phyloP scores from a whole-genome alignment of 2,329 filamentous ascomycete species.

The Phyllosticta ampelicida region DNA sequence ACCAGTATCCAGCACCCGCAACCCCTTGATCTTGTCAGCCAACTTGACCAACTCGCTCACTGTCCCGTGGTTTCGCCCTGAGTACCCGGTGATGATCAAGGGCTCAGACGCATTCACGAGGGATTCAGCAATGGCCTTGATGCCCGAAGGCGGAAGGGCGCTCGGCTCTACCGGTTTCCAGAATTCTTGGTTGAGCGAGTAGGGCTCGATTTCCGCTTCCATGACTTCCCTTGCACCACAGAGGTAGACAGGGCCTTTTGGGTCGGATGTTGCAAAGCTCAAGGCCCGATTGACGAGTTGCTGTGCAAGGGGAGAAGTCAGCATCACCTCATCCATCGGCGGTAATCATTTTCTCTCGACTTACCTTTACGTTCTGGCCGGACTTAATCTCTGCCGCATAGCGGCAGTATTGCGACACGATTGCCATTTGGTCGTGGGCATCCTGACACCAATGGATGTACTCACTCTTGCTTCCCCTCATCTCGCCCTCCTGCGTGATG shows the following conservation, averaged over 20 bases:
- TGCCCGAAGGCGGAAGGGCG: constrained; percentile 45
- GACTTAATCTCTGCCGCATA: constrained; percentile 76
- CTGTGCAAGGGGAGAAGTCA: constrained; percentile 15
- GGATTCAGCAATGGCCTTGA: constrained; percentile 50
- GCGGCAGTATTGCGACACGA: constrained; percentile 74
- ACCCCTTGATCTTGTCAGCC: constrained; percentile 54
- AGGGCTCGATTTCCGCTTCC: constrained; percentile 61
- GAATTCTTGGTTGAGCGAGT: constrained; percentile 49
- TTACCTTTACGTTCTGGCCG: constrained; percentile 64
- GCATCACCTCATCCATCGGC: neutral
- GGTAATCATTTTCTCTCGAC: neutral
- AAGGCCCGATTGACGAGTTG: constrained; percentile 79
- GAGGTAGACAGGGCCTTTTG: constrained; percentile 71
- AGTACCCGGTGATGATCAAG: constrained; percentile 60
- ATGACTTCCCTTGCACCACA: constrained; percentile 70
- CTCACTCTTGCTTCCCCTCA: constrained; percentile 60
- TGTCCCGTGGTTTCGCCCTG: constrained; percentile 55
- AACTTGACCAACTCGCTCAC: constrained; percentile 54
- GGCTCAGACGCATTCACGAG: constrained; percentile 55
- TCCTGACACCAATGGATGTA: constrained; percentile 85
- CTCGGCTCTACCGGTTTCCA: constrained; percentile 64
- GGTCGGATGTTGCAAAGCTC: constrained; percentile 68
- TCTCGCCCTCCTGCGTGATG: constrained; percentile 66
- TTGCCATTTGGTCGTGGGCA: constrained; percentile 69
- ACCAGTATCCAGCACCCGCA: constrained; percentile 64